Percentiles rank a stretch among this genome's conserved stretches.
Evolutionary conservation across 2,329 filamentous ascomycete species (phyloP).

Genomic region (Epichloe glyceriae): DNA sequence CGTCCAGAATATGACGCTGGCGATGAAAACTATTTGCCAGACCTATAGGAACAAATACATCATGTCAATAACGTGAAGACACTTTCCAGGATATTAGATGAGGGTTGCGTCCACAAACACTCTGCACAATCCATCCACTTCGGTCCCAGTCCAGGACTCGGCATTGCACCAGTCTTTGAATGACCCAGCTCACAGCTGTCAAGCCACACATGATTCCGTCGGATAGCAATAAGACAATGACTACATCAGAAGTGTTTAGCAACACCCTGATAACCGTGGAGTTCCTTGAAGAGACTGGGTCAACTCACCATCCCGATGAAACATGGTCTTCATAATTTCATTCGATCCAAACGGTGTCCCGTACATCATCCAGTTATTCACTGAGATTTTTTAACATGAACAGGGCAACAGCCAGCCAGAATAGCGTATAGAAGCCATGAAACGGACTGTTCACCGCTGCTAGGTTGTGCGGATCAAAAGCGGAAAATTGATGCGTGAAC

Average conservation of each 20-base stretch:
- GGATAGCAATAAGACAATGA: constrained; percentile 43
- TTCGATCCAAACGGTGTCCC: constrained; percentile 58
- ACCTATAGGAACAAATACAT: constrained; percentile 24
- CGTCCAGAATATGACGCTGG: constrained; percentile 49
- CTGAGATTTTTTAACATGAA: constrained; percentile 52
- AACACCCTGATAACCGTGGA: neutral
- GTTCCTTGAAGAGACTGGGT: too few species aligned
- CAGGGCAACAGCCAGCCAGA: constrained; percentile 59
- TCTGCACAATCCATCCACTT: constrained; percentile 61
- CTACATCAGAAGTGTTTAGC: constrained; percentile 11
- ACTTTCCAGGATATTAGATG: too few species aligned
- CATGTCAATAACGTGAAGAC: neutral
- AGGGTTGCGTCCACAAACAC: constrained; percentile 26
- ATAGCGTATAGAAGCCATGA: constrained; percentile 67
- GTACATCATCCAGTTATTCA: constrained; percentile 54
- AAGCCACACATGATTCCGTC: constrained; percentile 57
- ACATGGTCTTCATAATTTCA: constrained; percentile 61
- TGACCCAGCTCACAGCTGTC: constrained; percentile 50
- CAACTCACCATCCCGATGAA: constrained; percentile 30
- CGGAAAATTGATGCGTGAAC: constrained; percentile 60
- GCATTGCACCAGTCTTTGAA: constrained; percentile 49
- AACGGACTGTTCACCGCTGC: constrained; percentile 54
- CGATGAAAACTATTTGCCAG: constrained; percentile 57
- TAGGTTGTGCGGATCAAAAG: constrained; percentile 62
- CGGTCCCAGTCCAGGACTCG: constrained; percentile 54